A percentile compares a stretch with the other conserved stretches of the same genome.
These are phyloP conservation scores for Daldinia vernicosa DNA, from an alignment of 495 filamentous ascomycete species.

Conservation along the genomic window DNA sequence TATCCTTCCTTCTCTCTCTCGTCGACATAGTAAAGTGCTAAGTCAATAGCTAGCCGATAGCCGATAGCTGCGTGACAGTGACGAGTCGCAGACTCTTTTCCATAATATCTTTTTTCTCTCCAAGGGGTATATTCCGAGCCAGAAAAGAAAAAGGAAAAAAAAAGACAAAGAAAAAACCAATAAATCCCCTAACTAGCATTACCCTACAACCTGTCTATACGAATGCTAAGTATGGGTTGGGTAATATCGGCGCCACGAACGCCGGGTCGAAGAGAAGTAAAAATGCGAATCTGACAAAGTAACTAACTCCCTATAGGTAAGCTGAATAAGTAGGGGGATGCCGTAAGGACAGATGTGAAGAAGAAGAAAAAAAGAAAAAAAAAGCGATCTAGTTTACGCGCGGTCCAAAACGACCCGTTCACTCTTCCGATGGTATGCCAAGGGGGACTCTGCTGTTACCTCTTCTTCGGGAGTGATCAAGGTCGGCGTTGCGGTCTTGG, in stretches of 20 bases:
- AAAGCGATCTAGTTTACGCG: slow-evolving; percentile 9
- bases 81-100: slow-evolving; percentile 43
- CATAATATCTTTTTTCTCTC: slow-evolving; percentile 16
- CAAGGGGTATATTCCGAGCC: slow-evolving; percentile 35
- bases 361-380: background rate
- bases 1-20: background rate
- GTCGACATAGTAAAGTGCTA: slow-evolving; percentile 17
- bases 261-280: slow-evolving; percentile 5
- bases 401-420: slow-evolving; percentile 58
- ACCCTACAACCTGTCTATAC: slow-evolving; percentile 6
- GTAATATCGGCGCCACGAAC: slow-evolving; percentile 15
- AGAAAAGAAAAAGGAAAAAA: slow-evolving; percentile 12
- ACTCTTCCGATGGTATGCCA: slow-evolving; percentile 54
- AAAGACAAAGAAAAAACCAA: slow-evolving; percentile 12
- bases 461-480: slow-evolving; percentile 45
- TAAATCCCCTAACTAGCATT: background rate
- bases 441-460: slow-evolving; percentile 20
- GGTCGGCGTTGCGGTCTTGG: slow-evolving; percentile 49
- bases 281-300: background rate
- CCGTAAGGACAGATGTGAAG: background rate
- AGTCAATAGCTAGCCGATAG: slow-evolving; percentile 7
- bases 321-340: background rate
- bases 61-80: slow-evolving; percentile 18
- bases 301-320: background rate
- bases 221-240: background rate